Evolutionary conservation across 257 asterid genomes (phyloP), one percentile per base, ranked within the genome.

Genomic region (Capsicum rhomboideum): DNA sequence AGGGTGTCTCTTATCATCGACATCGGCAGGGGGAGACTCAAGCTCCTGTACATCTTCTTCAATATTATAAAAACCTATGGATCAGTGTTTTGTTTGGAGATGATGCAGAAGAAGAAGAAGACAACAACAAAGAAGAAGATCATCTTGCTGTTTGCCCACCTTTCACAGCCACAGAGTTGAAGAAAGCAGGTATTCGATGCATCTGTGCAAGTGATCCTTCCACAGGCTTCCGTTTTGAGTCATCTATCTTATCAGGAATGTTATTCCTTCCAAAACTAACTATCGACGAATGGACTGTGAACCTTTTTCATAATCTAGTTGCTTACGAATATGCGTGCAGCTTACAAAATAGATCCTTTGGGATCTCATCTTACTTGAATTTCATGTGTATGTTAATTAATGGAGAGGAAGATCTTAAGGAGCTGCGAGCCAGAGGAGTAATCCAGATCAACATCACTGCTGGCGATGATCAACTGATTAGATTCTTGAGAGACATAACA

Each of bases 401-500:
- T 31, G 9, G 50, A 67, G 77, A 16, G 75, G 75, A 67, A 31
- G 75, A 31, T 17, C 23, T 67, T 31, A 31, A 67, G 50, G 75
- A 67, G 16, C 75, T 67, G 26, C 50, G 26, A 8, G 26, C 1
- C 50, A 67, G 49, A 14, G 75, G 8, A 0, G 0, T 31, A 28
- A 0, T 31, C 49, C 1, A 31, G 26, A 0, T 31, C 18, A 21
- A 31, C 14, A 0, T 9, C 52, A 17, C 3, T 1, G 0, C 2
- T 34, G 0, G 9, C 8, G 28, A 68, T 10, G 77, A 68, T 9
- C 50, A 68, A 34, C 28, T 68, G 23, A 11, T 55, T 55, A 0
- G 0, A 26, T 9, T 68, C 77, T 1, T 68, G 0, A 68, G 1
- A 37, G 8, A 34, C 34, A 68, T 68, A 10, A 0, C 2, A 2